phyloP scores from a whole-genome alignment of 352 stramenopile species.

The Aphanomyces euteiches region DNA sequence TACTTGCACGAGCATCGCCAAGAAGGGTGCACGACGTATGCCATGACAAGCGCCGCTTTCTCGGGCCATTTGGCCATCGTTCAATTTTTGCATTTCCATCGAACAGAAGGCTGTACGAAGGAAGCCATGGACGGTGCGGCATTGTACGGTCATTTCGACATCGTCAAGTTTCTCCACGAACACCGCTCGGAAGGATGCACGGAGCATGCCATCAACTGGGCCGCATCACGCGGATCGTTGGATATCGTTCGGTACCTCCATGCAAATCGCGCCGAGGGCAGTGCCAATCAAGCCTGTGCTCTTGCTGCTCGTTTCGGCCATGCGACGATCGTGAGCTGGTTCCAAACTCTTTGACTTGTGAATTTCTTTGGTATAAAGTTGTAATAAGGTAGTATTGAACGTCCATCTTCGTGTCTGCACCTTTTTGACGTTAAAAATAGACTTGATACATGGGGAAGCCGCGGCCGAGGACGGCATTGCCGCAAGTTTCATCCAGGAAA shows the following conservation, averaged over 20 bases:
- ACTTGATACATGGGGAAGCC: no score
- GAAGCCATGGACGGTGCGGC: slow-evolving; percentile 50
- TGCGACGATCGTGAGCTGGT: slow-evolving; percentile 29
- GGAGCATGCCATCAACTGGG: slow-evolving; percentile 42
- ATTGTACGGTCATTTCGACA: slow-evolving; percentile 40
- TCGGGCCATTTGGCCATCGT: slow-evolving; percentile 39
- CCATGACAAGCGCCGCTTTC: slow-evolving; percentile 36
- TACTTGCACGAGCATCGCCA: slow-evolving; percentile 37
- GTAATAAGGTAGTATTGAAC: no score
- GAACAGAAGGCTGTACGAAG: slow-evolving; percentile 43
- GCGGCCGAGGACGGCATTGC: not conserved
- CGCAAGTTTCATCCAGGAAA: not conserved
- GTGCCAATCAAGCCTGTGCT: slow-evolving; percentile 11
- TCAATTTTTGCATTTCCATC: slow-evolving; percentile 40
- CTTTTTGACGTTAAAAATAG: no score
- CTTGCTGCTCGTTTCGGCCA: slow-evolving; percentile 28
- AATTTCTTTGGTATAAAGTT: not conserved
- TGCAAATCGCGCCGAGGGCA: slow-evolving; percentile 18
- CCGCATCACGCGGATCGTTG: slow-evolving; percentile 36
- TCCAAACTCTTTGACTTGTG: slow-evolving; percentile 17
- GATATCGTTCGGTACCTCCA: slow-evolving; percentile 29
- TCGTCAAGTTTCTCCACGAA: slow-evolving; percentile 49
- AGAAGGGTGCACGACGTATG: slow-evolving; percentile 39
- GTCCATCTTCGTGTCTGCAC: no score
- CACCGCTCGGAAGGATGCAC: slow-evolving; percentile 46